phyloP scores from a whole-genome alignment of 352 stramenopile species.

The Pythium grandisporangium region DNA sequence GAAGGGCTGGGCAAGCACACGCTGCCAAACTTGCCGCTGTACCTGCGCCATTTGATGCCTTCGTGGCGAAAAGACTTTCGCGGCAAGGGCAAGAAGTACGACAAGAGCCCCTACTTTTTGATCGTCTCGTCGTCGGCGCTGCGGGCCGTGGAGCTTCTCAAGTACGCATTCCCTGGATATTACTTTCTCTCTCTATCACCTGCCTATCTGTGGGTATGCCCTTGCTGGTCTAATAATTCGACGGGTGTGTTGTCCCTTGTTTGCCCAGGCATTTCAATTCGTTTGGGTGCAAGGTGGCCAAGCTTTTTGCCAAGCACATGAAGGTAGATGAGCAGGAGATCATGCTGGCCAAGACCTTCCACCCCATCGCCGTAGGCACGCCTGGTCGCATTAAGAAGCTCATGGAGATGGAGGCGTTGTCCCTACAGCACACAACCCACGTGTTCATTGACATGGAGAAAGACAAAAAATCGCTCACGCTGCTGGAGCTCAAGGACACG shows the following conservation, averaged over 20 bases:
- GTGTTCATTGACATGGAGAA: conserved; percentile 83
- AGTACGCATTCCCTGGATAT: no score
- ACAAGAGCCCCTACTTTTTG: conserved; percentile 88
- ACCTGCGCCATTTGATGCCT: conserved; percentile 66
- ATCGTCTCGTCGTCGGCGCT: conserved; percentile 89
- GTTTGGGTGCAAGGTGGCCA: conserved; percentile 90
- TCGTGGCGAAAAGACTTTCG: conserved; percentile 71
- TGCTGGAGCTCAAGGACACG: conserved; percentile 82
- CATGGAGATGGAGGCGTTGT: conserved; percentile 66
- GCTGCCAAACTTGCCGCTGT: conserved; percentile 54
- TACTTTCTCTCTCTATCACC: no score
- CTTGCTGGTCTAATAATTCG: no score
- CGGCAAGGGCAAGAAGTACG: conserved; percentile 64
- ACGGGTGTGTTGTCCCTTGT: no score
- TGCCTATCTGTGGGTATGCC: no score
- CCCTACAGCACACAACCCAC: conserved; percentile 68
- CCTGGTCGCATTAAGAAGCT: conserved; percentile 71
- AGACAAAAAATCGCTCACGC: conserved; percentile 80
- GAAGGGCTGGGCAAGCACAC: conserved; percentile 75
- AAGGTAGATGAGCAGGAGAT: conserved; percentile 86
- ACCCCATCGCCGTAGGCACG: conserved; percentile 76
- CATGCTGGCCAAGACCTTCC: conserved; percentile 57
- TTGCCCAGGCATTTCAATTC: conserved; percentile 42
- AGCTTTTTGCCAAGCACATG: conserved; percentile 95
- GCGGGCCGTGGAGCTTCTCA: conserved; percentile 89